Conservation (phyloP, 441 rosid species). For the Melastoma candidum region DNA sequence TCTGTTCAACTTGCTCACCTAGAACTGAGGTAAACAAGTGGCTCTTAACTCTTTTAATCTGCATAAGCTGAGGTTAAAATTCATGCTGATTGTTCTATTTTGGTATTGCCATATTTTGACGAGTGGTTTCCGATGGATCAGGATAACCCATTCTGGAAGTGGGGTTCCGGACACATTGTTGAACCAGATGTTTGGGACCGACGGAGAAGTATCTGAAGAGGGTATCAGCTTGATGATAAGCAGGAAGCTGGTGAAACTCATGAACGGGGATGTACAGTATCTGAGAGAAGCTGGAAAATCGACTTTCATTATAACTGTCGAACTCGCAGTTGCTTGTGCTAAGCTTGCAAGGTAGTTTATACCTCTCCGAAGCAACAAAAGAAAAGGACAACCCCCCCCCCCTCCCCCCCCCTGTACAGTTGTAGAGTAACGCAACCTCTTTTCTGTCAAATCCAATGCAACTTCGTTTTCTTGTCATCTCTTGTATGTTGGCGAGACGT, state of each 20-base stretch:
- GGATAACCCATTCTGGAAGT: slow-evolving; percentile 63
- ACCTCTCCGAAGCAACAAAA: no score
- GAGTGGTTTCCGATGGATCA: slow-evolving; percentile 18
- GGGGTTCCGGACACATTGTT: slow-evolving; percentile 68
- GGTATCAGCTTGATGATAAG: slow-evolving; percentile 72
- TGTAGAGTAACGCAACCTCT: no score
- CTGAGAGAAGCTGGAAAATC: slow-evolving; percentile 77
- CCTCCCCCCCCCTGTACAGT: no score
- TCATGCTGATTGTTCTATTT: no score
- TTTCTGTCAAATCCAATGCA: no score
- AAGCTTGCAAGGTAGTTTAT: no score
- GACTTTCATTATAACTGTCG: slow-evolving; percentile 57
- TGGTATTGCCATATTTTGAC: not conserved
- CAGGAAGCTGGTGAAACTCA: slow-evolving; percentile 63
- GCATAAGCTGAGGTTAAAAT: no score
- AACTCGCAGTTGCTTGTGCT: slow-evolving; percentile 59
- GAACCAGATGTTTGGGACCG: slow-evolving; percentile 67
- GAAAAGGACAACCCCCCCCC: no score
- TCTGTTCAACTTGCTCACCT: slow-evolving; percentile 70
- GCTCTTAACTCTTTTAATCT: not conserved
- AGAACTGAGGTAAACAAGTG: slow-evolving; percentile 56
- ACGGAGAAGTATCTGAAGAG: slow-evolving; percentile 64
- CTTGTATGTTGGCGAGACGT: no score
- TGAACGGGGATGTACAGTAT: slow-evolving; percentile 94
- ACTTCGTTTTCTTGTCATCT: no score